Percentiles rank a stretch among this genome's conserved stretches.
These are phyloP conservation scores for Aplosporella prunicola DNA, from an alignment of 2,329 filamentous ascomycete species.

Conservation along the genomic window DNA sequence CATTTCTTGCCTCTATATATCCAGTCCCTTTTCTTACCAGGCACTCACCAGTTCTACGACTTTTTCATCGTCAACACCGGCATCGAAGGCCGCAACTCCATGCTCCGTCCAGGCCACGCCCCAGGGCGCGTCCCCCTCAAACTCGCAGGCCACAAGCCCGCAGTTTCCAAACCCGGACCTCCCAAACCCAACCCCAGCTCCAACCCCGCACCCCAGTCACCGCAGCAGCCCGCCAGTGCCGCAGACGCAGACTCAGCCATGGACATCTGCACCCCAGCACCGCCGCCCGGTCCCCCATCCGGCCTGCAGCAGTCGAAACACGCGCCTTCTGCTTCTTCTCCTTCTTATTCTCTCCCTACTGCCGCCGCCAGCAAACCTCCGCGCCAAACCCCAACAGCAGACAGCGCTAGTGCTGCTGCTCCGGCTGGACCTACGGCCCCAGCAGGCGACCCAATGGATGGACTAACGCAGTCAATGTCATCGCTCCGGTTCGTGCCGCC, in stretches of 20 bases:
- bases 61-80: slow-evolving; percentile 68
- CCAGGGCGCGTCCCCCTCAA: slow-evolving; percentile 14
- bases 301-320: too few relatives aligned
- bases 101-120: slow-evolving; percentile 47
- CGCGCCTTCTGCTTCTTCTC: not conserved
- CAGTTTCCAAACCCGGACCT: not conserved
- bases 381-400: not conserved
- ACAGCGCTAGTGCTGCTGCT: slow-evolving; percentile 5
- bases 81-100: slow-evolving; percentile 74
- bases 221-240: not conserved
- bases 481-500: slow-evolving; percentile 61
- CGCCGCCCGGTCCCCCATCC: too few relatives aligned
- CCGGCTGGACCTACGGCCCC: slow-evolving; percentile 1
- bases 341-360: too few relatives aligned
- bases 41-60: slow-evolving; percentile 23
- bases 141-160: slow-evolving; percentile 1
- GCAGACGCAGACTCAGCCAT: too few relatives aligned
- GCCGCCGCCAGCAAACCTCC: not conserved
- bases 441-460: slow-evolving; percentile 49
- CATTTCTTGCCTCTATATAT: not conserved
- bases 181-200: not conserved
- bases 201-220: not conserved
- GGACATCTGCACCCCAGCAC: too few relatives aligned
- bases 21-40: too few relatives aligned
- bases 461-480: slow-evolving; percentile 59